These are phyloP conservation scores for Debaryomyces robertsiae DNA, from an alignment of 1,139 yeast species.

Conservation along the genomic window DNA sequence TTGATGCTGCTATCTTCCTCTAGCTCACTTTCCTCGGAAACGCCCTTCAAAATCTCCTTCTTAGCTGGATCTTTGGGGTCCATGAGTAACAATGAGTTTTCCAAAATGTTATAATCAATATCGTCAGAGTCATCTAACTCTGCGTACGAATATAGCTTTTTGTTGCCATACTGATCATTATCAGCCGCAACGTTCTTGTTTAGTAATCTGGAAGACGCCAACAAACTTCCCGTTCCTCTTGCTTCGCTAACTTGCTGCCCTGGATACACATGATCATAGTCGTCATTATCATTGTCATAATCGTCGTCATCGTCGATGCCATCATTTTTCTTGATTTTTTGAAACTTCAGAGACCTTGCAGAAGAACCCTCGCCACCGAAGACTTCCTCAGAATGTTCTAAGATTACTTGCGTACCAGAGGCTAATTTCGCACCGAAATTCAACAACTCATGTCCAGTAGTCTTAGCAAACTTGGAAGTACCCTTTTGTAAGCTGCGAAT, in stretches of 20 bases:
- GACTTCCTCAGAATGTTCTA: constrained; percentile 79
- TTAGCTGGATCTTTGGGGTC: constrained; percentile 12
- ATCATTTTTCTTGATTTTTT: constrained; percentile 3
- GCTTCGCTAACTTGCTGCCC: too few species aligned
- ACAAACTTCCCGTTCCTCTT: constrained; percentile 6
- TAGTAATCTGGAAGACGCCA: constrained; percentile 6
- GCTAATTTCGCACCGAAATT: constrained; percentile 85
- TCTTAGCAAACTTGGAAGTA: constrained; percentile 71
- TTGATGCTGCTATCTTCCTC: constrained; percentile 46
- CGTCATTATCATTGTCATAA: not conserved
- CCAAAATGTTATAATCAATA: constrained; percentile 16
- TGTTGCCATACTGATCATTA: constrained; percentile 24
- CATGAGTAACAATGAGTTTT: constrained; percentile 18
- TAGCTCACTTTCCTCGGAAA: constrained; percentile 27
- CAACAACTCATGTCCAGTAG: constrained; percentile 79
- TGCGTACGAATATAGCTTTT: constrained; percentile 31
- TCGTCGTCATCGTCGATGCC: constrained; percentile 8
- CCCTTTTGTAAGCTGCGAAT: constrained; percentile 77
- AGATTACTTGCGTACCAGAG: constrained; percentile 81
- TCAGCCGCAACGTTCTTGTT: constrained; percentile 6
- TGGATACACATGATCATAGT: not conserved
- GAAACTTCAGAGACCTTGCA: constrained; percentile 29
- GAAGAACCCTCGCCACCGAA: constrained; percentile 69
- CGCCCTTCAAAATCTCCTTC: constrained; percentile 22
- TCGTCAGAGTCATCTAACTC: constrained; percentile 31